Evolutionary conservation across 306 rosid species (phyloP), one percentile per base, ranked within the genome.

Genomic region (Dalbergia oliveri): DNA sequence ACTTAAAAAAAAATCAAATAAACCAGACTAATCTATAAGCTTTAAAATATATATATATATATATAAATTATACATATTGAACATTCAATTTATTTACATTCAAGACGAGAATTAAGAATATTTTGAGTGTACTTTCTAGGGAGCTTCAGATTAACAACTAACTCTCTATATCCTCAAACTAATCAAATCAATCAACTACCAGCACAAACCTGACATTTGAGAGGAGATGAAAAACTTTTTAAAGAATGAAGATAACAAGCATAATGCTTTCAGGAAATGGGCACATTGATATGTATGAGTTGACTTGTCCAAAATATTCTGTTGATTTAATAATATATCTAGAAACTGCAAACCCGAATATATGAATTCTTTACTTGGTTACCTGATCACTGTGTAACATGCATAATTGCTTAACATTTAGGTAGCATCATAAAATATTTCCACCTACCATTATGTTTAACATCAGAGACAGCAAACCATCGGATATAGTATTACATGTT

Each of bases 401-500:
- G 49, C 76, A 33, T 62, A 11, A 31, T 53, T 69, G 54, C 5
- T 53, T 0, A 72, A 37, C 37, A 56, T 73, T 72, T 39, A 18
- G 56, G 60, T 19, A 62, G 50, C 37, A 63, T 62, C 50, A 47
- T 31, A 31, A 74, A 73, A 23, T 44, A 50, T 33, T 11, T 11
- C 37, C 56, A 69, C 37, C 59, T 19, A 33, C 16, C 9, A 50
- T 34, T 64, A 50, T 51, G 47, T 34, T 35, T 12, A 54, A 49
- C 63, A 76, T 49, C 53, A 53, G 14, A 77, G 19, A 65, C 31
- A 35, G 54, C 14, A 14, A 11, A 63, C 23, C 47, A 8, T 50
- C 50, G 58, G 58, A 58, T 11, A 73, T 43, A 13, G 4, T 47
- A 58, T 35, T 73, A 49, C 64, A 11, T 45, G 33, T 75, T 75